Evolutionary conservation across 2,329 filamentous ascomycete genomes (phyloP), one percentile per base, ranked within the genome.

Genomic region (Neofusicoccum sp.): DNA sequence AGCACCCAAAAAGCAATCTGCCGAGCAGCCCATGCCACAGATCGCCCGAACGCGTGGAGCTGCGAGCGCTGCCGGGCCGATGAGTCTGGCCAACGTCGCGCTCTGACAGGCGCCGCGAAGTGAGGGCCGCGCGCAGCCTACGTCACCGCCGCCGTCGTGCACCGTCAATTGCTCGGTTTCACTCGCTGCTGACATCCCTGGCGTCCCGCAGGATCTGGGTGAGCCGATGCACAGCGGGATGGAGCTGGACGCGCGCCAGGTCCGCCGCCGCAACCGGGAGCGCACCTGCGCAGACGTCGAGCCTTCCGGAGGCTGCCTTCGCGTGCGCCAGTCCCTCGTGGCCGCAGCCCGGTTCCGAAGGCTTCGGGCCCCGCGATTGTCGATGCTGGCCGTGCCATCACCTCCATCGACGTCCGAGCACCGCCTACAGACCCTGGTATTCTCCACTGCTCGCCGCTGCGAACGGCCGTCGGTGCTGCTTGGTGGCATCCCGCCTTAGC

Each of bases 291-390:
- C 49, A 56, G 16, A 56, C 11, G 50, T 16, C 16, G 34, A 44
- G 52, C 52, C 28, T 28, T 39, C 41, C 50, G 36, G 12, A 41
- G 36, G 11, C 50, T 12, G 44, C 14, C 44, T 29, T 5, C 14
- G 44, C 28, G 14, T 16, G 31, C 52, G 14, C 14, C 37, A 22
- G 36, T 11, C 22, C 37, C 33, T 37, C 36, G 36, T 41, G 22
- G 11, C 34, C 36, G 36, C 36, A 28, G 28, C 16, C 22, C 34
- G 54, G 54, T 58, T 44, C 54, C 54, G 43, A 45, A 16, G 6
- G 12, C 41, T 16, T 37, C 54, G 54, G 54, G 54, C 54, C 54
- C 54, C 54, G 41, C 54, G 54, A 58, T 58, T 47, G 41, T 44
- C 41, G 36, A 31, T 33, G 8, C 45, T 36, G 45, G 54, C 41